Evolutionary conservation across 768 basidiomycete species (phyloP).

Genomic region (Cystofilobasidium ferigula): DNA sequence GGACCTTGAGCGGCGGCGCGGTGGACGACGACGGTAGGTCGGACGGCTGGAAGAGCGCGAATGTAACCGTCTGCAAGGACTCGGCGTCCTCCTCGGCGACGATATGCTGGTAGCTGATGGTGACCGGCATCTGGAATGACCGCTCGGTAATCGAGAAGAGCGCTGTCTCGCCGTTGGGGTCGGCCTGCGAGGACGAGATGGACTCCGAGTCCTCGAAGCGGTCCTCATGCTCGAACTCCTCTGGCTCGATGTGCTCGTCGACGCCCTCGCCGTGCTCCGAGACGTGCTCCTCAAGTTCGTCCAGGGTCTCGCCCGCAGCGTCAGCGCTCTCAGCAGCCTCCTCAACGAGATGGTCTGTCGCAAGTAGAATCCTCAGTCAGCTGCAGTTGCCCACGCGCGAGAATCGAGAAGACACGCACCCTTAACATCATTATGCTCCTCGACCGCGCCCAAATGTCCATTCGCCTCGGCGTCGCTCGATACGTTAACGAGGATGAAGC

Average conservation of each 20-base stretch:
- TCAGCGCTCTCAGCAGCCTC: neutral
- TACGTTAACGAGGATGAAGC: constrained; percentile 7
- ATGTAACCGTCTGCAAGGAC: neutral
- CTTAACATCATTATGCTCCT: neutral
- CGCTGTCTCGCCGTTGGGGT: neutral
- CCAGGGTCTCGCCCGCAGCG: neutral
- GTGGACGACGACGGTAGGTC: neutral
- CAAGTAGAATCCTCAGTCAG: neutral
- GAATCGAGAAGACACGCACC: neutral
- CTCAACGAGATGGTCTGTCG: neutral
- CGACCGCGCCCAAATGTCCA: neutral
- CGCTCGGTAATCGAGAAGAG: constrained; percentile 3
- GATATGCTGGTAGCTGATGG: constrained; percentile 14
- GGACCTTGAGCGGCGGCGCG: constrained; percentile 2
- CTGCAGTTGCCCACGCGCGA: too few relatives aligned
- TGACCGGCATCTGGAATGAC: constrained; percentile 2
- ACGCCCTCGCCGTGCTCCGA: neutral
- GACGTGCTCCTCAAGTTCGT: neutral
- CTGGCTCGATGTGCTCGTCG: neutral
- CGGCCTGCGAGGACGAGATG: constrained; percentile 2
- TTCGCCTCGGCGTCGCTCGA: constrained; percentile 9
- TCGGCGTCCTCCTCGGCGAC: neutral
- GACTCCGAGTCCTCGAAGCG: constrained; percentile 3
- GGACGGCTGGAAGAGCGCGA: constrained; percentile 14
- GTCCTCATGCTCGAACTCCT: neutral